These are phyloP conservation scores for Clitopilus hobsonii DNA, from an alignment of 768 basidiomycete species.

Conservation along the genomic window DNA sequence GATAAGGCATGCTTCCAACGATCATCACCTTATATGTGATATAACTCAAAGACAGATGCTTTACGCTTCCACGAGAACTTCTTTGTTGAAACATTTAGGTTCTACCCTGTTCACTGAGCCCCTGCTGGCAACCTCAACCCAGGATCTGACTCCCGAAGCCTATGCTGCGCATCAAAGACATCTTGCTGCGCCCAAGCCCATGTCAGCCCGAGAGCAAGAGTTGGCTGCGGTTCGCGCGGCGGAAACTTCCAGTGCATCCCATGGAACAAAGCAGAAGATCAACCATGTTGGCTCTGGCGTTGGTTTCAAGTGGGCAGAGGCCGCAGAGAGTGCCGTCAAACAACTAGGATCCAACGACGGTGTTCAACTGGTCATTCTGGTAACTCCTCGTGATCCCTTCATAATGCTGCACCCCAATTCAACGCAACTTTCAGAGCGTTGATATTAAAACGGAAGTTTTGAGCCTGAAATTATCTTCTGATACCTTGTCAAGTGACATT, in stretches of 20 bases:
- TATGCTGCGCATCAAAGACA: constrained; percentile 74
- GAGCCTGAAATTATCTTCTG: constrained; percentile 33
- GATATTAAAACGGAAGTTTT: constrained; percentile 62
- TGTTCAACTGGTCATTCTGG: constrained; percentile 58
- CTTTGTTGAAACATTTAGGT: constrained; percentile 70
- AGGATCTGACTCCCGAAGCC: constrained; percentile 59
- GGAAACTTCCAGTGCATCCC: constrained; percentile 53
- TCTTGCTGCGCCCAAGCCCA: constrained; percentile 70
- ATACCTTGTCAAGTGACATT: constrained; percentile 39
- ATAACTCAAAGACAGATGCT: constrained; percentile 58
- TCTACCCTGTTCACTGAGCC: constrained; percentile 67
- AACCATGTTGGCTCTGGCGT: constrained; percentile 57
- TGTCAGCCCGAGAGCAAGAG: constrained; percentile 80
- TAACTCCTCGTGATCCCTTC: constrained; percentile 30
- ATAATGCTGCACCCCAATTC: background rate
- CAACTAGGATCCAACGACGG: constrained; percentile 47
- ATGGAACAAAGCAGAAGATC: constrained; percentile 51
- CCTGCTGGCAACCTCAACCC: constrained; percentile 74
- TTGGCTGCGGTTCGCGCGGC: constrained; percentile 72
- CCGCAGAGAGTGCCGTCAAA: constrained; percentile 60
- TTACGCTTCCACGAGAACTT: constrained; percentile 74
- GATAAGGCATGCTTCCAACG: constrained; percentile 55
- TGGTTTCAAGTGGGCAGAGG: constrained; percentile 63
- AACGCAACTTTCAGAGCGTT: constrained; percentile 46
- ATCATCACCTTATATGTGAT: background rate